phyloP scores from a whole-genome alignment of 768 basidiomycete genomes.

The Phylloporus rhodoxanthus region DNA sequence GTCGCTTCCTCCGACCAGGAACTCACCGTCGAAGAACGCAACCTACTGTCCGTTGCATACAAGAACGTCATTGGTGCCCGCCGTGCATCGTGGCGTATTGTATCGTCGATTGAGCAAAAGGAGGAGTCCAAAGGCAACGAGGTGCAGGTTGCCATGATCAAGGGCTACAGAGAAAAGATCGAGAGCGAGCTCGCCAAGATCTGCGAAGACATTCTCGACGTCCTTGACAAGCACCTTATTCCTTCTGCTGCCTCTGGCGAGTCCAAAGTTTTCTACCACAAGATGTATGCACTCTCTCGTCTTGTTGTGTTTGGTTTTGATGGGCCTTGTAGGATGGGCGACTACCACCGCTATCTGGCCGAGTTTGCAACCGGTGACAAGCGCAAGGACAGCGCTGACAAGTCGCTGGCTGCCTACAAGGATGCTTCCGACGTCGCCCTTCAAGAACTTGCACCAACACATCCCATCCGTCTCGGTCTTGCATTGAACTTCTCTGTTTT shows the following conservation, averaged over 20 bases:
- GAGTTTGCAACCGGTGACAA: conserved; percentile 98
- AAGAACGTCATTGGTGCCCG: conserved; percentile 99
- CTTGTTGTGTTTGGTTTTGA: conserved; percentile 6
- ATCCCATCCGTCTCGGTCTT: conserved; percentile 97
- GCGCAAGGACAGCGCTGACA: conserved; percentile 95
- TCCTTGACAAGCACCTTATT: conserved; percentile 96
- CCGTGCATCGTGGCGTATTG: conserved; percentile 96
- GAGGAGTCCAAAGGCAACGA: conserved; percentile 99
- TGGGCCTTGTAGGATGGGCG: conserved; percentile 75
- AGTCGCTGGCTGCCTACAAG: conserved; percentile 96
- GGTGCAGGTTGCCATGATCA: conserved; percentile 94
- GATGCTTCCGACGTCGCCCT: conserved; percentile 95
- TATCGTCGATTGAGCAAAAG: conserved; percentile 98
- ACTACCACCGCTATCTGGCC: conserved; percentile 98
- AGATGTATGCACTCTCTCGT: conserved; percentile 62
- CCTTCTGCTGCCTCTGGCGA: conserved; percentile 95
- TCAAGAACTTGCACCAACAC: conserved; percentile 90
- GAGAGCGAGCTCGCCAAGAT: conserved; percentile 96
- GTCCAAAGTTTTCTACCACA: conserved; percentile 99
- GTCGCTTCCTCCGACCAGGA: conserved; percentile 97
- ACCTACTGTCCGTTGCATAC: conserved; percentile 95
- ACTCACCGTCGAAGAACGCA: conserved; percentile 97
- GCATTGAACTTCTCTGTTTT: conserved; percentile 99
- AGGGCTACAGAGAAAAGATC: conserved; percentile 96
- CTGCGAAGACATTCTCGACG: conserved; percentile 96